These are phyloP conservation scores for Scheffersomyces coipomensis DNA, from an alignment of 805 yeast species.

Conservation along the genomic window DNA sequence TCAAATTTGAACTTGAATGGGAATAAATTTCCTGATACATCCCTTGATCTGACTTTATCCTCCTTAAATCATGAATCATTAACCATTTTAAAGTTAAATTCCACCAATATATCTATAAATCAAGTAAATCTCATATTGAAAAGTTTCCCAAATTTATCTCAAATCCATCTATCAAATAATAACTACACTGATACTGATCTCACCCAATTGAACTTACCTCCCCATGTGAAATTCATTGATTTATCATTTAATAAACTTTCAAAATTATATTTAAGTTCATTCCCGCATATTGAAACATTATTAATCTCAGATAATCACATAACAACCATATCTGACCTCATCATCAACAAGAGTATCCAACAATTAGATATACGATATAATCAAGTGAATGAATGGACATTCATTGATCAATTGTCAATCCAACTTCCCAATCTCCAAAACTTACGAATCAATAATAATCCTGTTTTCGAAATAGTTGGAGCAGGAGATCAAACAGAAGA, in stretches of 20 bases:
- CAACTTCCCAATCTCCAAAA: conserved; percentile 42
- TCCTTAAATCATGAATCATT: conserved; percentile 9
- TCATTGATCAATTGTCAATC: conserved; percentile 34
- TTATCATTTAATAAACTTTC: conserved; percentile 43
- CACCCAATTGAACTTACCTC: conserved; percentile 4
- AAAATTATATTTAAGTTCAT: conserved; percentile 25
- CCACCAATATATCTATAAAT: conserved; percentile 16
- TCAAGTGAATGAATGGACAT: conserved; percentile 43
- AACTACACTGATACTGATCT: conserved; percentile 18
- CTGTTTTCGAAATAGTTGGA: conserved; percentile 35
- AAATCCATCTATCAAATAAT: conserved; percentile 35
- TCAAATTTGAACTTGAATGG: conserved; percentile 52
- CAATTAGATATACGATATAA: conserved; percentile 55
- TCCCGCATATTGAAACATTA: conserved; percentile 6
- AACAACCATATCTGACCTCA: conserved; percentile 3
- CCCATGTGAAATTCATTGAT: conserved; percentile 15
- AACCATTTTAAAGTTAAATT: conserved; percentile 22
- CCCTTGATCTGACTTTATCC: not conserved
- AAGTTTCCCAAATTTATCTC: conserved; percentile 37
- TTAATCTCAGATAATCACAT: conserved; percentile 42
- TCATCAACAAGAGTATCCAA: not conserved
- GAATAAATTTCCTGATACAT: conserved; percentile 33
- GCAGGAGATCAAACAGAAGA: conserved; percentile 11
- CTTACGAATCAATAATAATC: conserved; percentile 53
- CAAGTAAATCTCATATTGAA: conserved; percentile 16